Evolutionary conservation across 2,329 filamentous ascomycete genomes (phyloP), one percentile per base, ranked within the genome.

Genomic region (Sporothrix brunneoviolacea): DNA sequence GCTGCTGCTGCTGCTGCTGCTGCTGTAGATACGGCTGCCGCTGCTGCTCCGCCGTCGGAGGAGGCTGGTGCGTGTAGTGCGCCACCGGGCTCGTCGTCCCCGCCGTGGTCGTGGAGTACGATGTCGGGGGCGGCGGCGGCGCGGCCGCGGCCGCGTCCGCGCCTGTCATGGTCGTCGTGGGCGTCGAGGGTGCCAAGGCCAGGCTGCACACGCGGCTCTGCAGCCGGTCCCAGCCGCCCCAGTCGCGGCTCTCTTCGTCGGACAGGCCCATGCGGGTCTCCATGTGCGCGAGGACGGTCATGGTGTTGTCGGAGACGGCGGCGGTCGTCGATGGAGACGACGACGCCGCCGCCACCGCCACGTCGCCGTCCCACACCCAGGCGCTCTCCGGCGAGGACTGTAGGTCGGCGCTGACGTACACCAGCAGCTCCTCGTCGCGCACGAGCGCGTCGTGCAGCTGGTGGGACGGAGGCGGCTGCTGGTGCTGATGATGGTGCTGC

Each of bases 391-490:
- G 74, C n/a, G 78, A 82, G 1, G 84, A 86, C 67, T 97, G 91
- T 60, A 94, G 74, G 67, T 97, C 93, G 0, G 84, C 87, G 27
- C 87, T 91, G 1, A 87, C 82, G 60, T 95, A 95, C 0, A 84
- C 88, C 24, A 97, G 70, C 58, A 97, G 77, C 64, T 96, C 91
- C 63, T 97, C 91, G 60, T 98, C 91, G 3, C 75, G 73, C 40
- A 72, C 43, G 16, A 76, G 59, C 1, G 64, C 61, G 4, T 73
- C 70, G 46, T 69, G 68, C 48, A 59, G 57, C 48, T 45, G 57
- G 3, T 56, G 52, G 2, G 45, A 30, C 21, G 19, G 24, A 4
- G 52, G 47, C 22, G 27, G 61, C 38, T 61, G 64, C 35, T 19
- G n/a, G 7, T 28, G 38, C 9, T 58, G 59, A 2, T 55, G 39